A percentile compares a stretch with the other conserved stretches of the same genome.
These are phyloP conservation scores for Metschnikowia lachancei DNA, from an alignment of 805 yeast species.

Conservation along the genomic window DNA sequence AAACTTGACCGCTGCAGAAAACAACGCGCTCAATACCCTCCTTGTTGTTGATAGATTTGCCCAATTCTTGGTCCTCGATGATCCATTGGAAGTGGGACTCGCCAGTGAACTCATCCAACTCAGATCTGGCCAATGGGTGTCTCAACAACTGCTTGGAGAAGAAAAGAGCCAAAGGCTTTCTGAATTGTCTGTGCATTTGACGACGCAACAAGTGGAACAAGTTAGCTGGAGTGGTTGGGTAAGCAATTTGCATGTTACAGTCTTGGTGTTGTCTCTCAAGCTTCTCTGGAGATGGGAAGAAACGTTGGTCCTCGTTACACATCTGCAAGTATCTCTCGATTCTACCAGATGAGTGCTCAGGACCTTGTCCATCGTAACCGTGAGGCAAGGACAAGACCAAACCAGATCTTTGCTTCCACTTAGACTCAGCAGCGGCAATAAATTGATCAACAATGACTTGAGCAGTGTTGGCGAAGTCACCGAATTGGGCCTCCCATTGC, in stretches of 20 bases:
- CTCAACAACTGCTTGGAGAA: conserved; percentile 93
- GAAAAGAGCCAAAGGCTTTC: conserved; percentile 82
- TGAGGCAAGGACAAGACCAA: conserved; percentile 93
- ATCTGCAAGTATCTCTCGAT: conserved; percentile 93
- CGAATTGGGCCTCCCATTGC: conserved; percentile 99
- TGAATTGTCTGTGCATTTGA: conserved; percentile 99
- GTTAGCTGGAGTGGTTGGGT: conserved; percentile 97
- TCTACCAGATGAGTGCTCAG: conserved; percentile 98
- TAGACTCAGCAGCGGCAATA: conserved; percentile 92
- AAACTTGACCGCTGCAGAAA: conserved; percentile 89
- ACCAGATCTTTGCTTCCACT: conserved; percentile 99
- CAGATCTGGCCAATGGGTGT: conserved; percentile 88
- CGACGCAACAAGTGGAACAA: conserved; percentile 95
- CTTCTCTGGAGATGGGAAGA: conserved; percentile 85
- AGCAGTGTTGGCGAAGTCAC: conserved; percentile 99
- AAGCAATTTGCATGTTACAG: conserved; percentile 95
- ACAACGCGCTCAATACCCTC: conserved; percentile 86
- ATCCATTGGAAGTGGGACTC: conserved; percentile 94
- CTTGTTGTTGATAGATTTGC: conserved; percentile 70
- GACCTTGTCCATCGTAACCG: conserved; percentile 99
- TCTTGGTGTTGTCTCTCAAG: conserved; percentile 98
- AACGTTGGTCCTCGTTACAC: conserved; percentile 93
- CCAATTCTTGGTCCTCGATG: conserved; percentile 87
- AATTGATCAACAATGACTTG: conserved; percentile 97
- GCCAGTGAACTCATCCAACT: conserved; percentile 78